These are phyloP conservation scores for Podaxis mareebaensis DNA, from an alignment of 768 basidiomycete species.

Conservation along the genomic window DNA sequence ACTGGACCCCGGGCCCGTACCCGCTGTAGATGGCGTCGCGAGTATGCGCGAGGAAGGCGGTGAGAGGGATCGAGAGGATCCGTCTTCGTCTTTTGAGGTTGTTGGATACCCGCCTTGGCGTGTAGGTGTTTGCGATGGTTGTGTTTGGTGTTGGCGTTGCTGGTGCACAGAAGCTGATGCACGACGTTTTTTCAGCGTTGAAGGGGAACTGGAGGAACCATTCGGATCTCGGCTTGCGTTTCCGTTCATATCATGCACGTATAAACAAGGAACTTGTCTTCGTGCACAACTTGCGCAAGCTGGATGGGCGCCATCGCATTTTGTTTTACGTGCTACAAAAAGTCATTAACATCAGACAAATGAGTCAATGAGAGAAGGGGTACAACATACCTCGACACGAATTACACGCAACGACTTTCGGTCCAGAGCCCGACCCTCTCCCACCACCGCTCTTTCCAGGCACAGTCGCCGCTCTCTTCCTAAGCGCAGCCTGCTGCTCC, in stretches of 20 bases:
- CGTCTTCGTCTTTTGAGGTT: conserved; percentile 34
- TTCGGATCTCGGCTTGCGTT: conserved; percentile 15
- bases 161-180: conserved; percentile 44
- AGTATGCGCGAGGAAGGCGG: conserved; percentile 58
- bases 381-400: conserved; percentile 77
- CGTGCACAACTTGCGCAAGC: conserved; percentile 83
- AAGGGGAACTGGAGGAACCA: background rate
- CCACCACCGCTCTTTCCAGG: conserved; percentile 51
- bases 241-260: conserved; percentile 65
- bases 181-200: conserved; percentile 49
- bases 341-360: conserved; percentile 2
- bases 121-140: background rate
- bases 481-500: conserved; percentile 65
- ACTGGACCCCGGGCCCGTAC: conserved; percentile 20
- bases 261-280: conserved; percentile 74
- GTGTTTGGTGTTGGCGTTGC: conserved; percentile 2
- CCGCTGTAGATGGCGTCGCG: conserved; percentile 45
- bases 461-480: conserved; percentile 70
- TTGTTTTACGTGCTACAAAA: conserved; percentile 76
- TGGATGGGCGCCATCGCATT: conserved; percentile 86
- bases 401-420: conserved; percentile 87
- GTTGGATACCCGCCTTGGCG: background rate
- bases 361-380: background rate
- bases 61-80: conserved; percentile 50
- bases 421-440: conserved; percentile 66